Percentiles rank a stretch among this genome's conserved stretches.
Conservation (phyloP, 75 land plant genomes). For the Ceratopteris richardii region DNA sequence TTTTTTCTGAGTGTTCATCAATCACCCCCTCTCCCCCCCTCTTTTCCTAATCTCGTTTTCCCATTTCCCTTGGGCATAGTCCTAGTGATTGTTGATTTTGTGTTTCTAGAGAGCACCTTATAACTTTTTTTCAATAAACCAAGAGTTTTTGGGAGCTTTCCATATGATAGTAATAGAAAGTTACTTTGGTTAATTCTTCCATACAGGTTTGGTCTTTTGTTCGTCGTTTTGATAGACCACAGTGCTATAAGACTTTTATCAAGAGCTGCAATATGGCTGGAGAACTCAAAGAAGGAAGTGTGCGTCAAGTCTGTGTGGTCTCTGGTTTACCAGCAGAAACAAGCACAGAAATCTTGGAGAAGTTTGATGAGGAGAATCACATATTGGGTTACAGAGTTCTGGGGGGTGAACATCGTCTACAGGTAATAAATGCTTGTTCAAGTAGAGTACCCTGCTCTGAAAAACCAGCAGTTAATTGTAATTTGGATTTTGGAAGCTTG, state of each 20-base stretch:
- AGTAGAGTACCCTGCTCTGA: too few species aligned
- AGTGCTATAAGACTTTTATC: slow-evolving; percentile 62
- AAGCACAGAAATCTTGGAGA: slow-evolving; percentile 55
- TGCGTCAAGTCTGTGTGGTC: slow-evolving; percentile 54
- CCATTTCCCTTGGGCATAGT: too few species aligned
- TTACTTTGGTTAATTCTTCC: background rate
- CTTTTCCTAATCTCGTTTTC: too few species aligned
- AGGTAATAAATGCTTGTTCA: slow-evolving; percentile 2
- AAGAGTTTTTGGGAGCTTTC: too few species aligned
- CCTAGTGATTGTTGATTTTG: too few species aligned
- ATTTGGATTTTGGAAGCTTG: too few species aligned
- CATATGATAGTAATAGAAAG: too few species aligned
- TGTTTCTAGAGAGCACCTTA: too few species aligned
- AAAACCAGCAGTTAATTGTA: too few species aligned
- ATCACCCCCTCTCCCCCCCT: too few species aligned
- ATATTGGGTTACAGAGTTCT: slow-evolving; percentile 47
- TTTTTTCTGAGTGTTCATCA: too few species aligned
- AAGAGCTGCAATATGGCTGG: slow-evolving; percentile 55
- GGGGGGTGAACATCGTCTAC: slow-evolving; percentile 36
- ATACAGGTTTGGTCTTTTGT: slow-evolving; percentile 74
- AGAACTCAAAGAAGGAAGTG: slow-evolving; percentile 40
- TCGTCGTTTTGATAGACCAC: slow-evolving; percentile 74
- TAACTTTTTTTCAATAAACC: too few species aligned
- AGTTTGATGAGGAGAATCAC: slow-evolving; percentile 54
- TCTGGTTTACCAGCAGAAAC: slow-evolving; percentile 71